Percentiles rank a stretch among this genome's conserved stretches.
These are phyloP conservation scores for Cladophialophora bantiana DNA, from an alignment of 2,329 filamentous ascomycete species.

Conservation along the genomic window DNA sequence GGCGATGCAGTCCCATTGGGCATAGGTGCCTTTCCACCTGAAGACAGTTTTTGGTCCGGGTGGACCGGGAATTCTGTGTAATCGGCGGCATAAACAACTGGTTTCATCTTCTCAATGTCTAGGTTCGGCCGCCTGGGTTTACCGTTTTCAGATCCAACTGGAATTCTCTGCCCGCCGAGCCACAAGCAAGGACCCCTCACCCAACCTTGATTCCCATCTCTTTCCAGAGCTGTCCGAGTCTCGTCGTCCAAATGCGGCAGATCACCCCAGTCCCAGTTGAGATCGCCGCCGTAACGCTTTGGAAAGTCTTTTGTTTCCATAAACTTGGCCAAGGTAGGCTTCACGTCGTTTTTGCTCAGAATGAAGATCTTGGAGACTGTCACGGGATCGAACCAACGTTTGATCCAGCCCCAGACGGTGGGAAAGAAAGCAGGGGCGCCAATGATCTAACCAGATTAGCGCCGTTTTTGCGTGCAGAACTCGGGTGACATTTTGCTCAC, in stretches of 20 bases:
- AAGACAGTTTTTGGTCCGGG: slow-evolving; percentile 31
- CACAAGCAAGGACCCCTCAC: slow-evolving; percentile 39
- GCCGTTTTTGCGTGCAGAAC: not conserved
- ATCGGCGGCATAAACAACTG: slow-evolving; percentile 38
- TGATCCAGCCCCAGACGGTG: slow-evolving; percentile 86
- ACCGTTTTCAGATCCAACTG: slow-evolving; percentile 41
- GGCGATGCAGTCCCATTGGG: slow-evolving; percentile 25
- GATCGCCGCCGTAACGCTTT: slow-evolving; percentile 84
- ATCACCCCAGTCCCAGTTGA: slow-evolving; percentile 82
- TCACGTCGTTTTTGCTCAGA: slow-evolving; percentile 74
- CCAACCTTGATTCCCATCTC: slow-evolving; percentile 40
- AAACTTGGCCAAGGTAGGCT: slow-evolving; percentile 77
- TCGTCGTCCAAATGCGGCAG: slow-evolving; percentile 72
- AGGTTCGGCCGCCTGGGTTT: slow-evolving; percentile 33
- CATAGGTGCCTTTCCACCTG: not conserved
- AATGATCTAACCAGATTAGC: slow-evolving; percentile 67
- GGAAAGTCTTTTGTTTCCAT: slow-evolving; percentile 85
- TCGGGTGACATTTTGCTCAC: slow-evolving; percentile 48
- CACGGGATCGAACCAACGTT: slow-evolving; percentile 90
- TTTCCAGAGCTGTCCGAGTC: slow-evolving; percentile 43
- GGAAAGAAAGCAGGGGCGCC: slow-evolving; percentile 88
- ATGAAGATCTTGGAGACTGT: slow-evolving; percentile 98
- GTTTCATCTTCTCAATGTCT: slow-evolving; percentile 37
- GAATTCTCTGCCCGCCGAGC: slow-evolving; percentile 38
- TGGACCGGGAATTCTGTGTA: slow-evolving; percentile 39